A percentile compares a stretch with the other conserved stretches of the same genome.
These are phyloP conservation scores for Nemania sp. DNA, from an alignment of 2,329 filamentous ascomycete genomes.

Conservation along the genomic window DNA sequence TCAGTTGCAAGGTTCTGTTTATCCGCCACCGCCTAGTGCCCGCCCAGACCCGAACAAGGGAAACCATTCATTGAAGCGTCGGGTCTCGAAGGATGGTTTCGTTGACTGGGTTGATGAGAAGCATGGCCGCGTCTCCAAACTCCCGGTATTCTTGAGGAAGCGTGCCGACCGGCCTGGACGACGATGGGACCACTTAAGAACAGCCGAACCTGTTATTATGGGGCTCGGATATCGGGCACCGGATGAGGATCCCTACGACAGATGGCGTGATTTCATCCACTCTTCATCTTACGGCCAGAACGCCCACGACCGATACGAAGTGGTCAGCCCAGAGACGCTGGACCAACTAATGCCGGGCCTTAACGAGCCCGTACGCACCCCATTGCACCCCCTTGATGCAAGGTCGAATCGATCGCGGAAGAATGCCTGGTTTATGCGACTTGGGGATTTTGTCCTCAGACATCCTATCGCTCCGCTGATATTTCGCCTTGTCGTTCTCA, in stretches of 20 bases:
- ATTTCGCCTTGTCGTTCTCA: constrained; percentile 80
- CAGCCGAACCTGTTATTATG: constrained; percentile 63
- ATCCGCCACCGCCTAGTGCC: constrained; percentile 32
- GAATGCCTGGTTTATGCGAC: constrained; percentile 52
- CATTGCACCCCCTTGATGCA: constrained; percentile 46
- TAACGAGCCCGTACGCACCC: constrained; percentile 45
- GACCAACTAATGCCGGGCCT: constrained; percentile 45
- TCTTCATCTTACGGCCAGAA: constrained; percentile 58
- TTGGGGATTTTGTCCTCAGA: constrained; percentile 72
- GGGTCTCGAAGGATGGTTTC: constrained; percentile 42
- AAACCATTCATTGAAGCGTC: constrained; percentile 37
- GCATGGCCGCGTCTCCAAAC: constrained; percentile 40
- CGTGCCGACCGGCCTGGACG: constrained; percentile 54
- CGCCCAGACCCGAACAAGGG: constrained; percentile 36
- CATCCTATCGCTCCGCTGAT: constrained; percentile 85
- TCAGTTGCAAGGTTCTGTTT: constrained; percentile 22
- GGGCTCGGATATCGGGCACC: constrained; percentile 50
- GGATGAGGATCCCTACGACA: constrained; percentile 47
- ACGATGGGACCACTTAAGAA: constrained; percentile 64
- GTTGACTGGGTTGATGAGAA: constrained; percentile 43
- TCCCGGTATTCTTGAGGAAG: constrained; percentile 54
- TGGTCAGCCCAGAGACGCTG: constrained; percentile 51
- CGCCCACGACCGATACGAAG: constrained; percentile 52
- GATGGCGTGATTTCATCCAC: constrained; percentile 59
- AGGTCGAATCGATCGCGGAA: constrained; percentile 43